Evolutionary conservation across 495 filamentous ascomycete genomes (phyloP).

Genomic region (Aspergillus wentii): DNA sequence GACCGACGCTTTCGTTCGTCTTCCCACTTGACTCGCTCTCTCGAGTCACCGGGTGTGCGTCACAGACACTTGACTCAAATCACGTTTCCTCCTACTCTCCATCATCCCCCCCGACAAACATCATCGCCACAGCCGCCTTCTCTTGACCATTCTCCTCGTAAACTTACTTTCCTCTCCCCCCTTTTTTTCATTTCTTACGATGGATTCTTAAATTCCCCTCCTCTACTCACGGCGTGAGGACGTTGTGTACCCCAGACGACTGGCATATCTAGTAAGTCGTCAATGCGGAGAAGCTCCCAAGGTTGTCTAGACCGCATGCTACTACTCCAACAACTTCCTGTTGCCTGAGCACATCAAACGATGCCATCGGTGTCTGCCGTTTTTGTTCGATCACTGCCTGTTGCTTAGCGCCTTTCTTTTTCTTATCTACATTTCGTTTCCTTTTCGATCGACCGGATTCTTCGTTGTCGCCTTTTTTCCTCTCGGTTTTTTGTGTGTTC

Average conservation of each 20-base stretch:
- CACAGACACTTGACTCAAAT: constrained; percentile 15
- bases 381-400: constrained; percentile 16
- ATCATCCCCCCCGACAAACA: no score
- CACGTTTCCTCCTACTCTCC: constrained; percentile 1
- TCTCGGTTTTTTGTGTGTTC: constrained; percentile 3
- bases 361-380: constrained; percentile 17
- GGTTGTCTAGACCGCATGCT: constrained; percentile 26
- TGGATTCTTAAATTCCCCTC: constrained; percentile 15
- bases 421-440: constrained; percentile 1
- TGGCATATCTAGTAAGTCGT: constrained; percentile 19
- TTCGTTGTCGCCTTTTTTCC: constrained; percentile 7
- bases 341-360: constrained; percentile 21
- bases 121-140: no score
- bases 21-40: constrained; percentile 7
- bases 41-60: constrained; percentile 31
- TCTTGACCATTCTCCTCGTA: constrained; percentile 40
- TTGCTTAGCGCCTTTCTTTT: constrained; percentile 9
- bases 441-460: constrained; percentile 2
- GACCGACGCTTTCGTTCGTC: no score
- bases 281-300: constrained; percentile 44
- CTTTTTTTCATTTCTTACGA: constrained; percentile 6
- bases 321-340: constrained; percentile 18
- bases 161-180: constrained; percentile 6
- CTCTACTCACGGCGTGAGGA: constrained; percentile 21
- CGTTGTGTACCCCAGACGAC: constrained; percentile 19